phyloP scores from a whole-genome alignment of 1,139 yeast species.

The Pichia cactophila region DNA sequence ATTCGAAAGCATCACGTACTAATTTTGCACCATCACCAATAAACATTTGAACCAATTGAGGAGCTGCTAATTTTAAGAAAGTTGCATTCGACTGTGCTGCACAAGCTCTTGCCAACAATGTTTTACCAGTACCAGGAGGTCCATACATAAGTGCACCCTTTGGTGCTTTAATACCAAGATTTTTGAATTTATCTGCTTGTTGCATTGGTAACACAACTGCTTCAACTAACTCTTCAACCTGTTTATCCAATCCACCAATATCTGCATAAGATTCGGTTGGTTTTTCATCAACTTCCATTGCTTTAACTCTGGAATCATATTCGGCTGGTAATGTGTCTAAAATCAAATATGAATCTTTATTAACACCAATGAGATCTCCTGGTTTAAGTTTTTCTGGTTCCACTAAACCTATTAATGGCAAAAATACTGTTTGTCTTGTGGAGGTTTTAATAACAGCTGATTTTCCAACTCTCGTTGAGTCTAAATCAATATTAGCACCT shows the following conservation, averaged over 20 bases:
- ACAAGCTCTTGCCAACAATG: constrained; percentile 94
- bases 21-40: constrained; percentile 99
- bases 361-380: constrained; percentile 94
- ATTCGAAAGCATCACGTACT: constrained; percentile 96
- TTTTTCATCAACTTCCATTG: constrained; percentile 98
- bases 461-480: constrained; percentile 89
- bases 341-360: constrained; percentile 90
- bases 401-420: constrained; percentile 93
- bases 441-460: constrained; percentile 97
- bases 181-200: constrained; percentile 92
- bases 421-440: constrained; percentile 92
- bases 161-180: constrained; percentile 91
- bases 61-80: constrained; percentile 91
- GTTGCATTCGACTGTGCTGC: constrained; percentile 99
- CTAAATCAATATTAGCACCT: constrained; percentile 93
- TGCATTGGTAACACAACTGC: constrained; percentile 98
- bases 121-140: constrained; percentile 99
- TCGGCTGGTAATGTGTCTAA: constrained; percentile 95
- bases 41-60: constrained; percentile 97
- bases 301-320: constrained; percentile 94
- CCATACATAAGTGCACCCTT: constrained; percentile 99
- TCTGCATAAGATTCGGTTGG: constrained; percentile 96
- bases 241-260: constrained; percentile 96
- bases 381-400: constrained; percentile 86
- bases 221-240: constrained; percentile 94